Evolutionary conservation across 2,329 filamentous ascomycete genomes (phyloP), one percentile per base, ranked within the genome.

Genomic region (Colletotrichum eremochloae): DNA sequence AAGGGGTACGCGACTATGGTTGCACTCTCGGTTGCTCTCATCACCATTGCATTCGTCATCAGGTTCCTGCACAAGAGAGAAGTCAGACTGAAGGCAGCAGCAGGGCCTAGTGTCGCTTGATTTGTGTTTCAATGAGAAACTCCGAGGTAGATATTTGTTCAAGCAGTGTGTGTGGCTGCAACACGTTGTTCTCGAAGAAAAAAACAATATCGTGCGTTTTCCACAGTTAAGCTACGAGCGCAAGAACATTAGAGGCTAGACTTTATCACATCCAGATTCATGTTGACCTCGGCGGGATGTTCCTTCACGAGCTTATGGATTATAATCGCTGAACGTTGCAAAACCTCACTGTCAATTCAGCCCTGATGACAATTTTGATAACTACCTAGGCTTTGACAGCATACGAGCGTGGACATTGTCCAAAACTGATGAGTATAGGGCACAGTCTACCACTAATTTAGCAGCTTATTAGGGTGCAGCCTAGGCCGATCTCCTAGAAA

Each of bases 1-100:
- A 86, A 85, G 67, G 84, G 84, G 1, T 86, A 81, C 60, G 76
- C 81, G 0, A 84, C 83, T 57, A 76, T 79, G 68, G 36, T 60
- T 53, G 68, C 42, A 8, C 76, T 91, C 56, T 83, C 86, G 0
- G 76, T 84, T 0, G 80, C 80, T 2, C 75, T 91, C 61, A 90
- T 91, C 55, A 78, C 76, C 0, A 87, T 82, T 14, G 81, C 89
- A 0, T 82, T 90, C 36, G 65, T 80, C 1, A 86, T 89, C 33
- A 79, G 86, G 3, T 77, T 81, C 57, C 68, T 88, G 46, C 85
- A 89, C 68, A 79, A 81, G 40, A 79, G 82, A 31, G 85, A 89
- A 74, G 14, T 71, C 4, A 20, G 67, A 2, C 29, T 62, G 3
- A 72, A 69, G 56, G 60, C 65, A 5, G 36, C n/a, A 1, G 42